Evolutionary conservation across 768 basidiomycete genomes (phyloP), one percentile per base, ranked within the genome.

Genomic region (Podaxis sp.): DNA sequence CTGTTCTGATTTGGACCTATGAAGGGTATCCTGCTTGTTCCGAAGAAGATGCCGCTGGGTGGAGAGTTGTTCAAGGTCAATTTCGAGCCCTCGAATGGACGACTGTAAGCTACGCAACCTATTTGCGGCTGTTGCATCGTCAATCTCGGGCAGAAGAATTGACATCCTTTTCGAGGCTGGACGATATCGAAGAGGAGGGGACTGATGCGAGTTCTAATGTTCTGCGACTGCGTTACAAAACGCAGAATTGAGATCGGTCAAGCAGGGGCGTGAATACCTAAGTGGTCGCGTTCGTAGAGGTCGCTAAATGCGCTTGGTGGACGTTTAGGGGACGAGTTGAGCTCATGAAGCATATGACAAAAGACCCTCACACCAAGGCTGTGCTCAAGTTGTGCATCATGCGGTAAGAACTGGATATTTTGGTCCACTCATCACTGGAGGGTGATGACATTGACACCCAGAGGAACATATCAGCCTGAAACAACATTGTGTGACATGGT

Each of bases 81-180:
- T 43, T 8, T 57, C 55, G 17, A 57, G 38, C 41, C 43, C 40
- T 11, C 43, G 55, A n/a, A 57, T 24, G 9, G 38, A 25, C 17
- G 11, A 9, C 15, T 17, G 12, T 22, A 57, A 40, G 22, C 24
- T 43, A 17, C 27, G 25, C 9, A 57, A 13, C n/a, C 55, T 41
- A 24, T 46, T 22, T 22, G 15, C 11, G 43, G 55, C 55, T 46
- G 25, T 25, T 27, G 22, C 38, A 25, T 57, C 55, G 24, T 57
- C 55, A 25, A 57, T 57, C 3, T 57, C 55, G 15, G 55, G 55
- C 5, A 57, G 55, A 8, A 57, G 55, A 43, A 57, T 57, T 17
- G 55, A 57, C 55, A 57, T 57, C 13, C 13, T 24, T 9, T 8
- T 24, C 13, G 19, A 19, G 12, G 12, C 9, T 49, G 22, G 22